These are phyloP conservation scores for Myriosclerotinia curreyana DNA, from an alignment of 2,329 filamentous ascomycete genomes.

Conservation along the genomic window DNA sequence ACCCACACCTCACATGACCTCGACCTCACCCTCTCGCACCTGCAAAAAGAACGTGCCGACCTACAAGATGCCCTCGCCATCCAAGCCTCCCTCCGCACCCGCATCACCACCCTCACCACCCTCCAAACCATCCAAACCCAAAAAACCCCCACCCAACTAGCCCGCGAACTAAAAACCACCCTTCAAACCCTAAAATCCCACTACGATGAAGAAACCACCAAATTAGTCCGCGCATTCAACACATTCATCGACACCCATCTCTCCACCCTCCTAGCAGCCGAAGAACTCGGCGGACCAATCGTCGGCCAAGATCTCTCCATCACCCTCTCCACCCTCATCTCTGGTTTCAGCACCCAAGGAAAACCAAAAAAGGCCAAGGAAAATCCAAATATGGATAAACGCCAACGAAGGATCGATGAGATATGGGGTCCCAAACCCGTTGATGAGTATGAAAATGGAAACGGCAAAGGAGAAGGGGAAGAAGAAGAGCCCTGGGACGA, in stretches of 20 bases:
- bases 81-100: constrained; percentile 50
- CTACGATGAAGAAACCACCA: constrained; percentile 60
- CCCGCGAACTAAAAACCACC: neutral
- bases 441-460: no score
- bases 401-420: constrained; percentile 61
- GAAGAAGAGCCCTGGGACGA: constrained; percentile 37
- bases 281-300: constrained; percentile 78
- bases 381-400: constrained; percentile 46
- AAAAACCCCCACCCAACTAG: constrained; percentile 10
- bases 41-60: constrained; percentile 51
- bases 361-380: constrained; percentile 51
- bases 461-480: constrained; percentile 41
- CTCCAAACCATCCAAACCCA: constrained; percentile 12
- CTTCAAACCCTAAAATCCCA: constrained; percentile 47
- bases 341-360: constrained; percentile 59
- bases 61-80: constrained; percentile 56
- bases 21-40: constrained; percentile 45
- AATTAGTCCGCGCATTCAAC: constrained; percentile 62
- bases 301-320: constrained; percentile 71
- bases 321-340: constrained; percentile 56
- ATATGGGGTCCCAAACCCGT: constrained; percentile 49
- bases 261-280: constrained; percentile 73
- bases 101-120: constrained; percentile 56
- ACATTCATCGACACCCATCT: constrained; percentile 69
- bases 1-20: constrained; percentile 45